phyloP scores from a whole-genome alignment of 345 rosid genomes.

The Eucalyptus pauciflora region DNA sequence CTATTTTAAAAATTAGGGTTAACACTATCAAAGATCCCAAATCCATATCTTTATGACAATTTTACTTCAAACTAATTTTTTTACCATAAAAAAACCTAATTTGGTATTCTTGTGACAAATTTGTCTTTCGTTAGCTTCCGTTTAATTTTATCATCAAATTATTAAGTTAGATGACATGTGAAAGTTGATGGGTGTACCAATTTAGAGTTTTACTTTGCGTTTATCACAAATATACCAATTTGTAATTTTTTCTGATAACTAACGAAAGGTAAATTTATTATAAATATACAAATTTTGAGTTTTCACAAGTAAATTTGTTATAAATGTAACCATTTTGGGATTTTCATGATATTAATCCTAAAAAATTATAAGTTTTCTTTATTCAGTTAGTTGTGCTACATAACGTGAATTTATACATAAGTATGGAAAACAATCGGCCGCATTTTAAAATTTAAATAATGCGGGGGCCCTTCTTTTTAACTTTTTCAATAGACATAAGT shows the following conservation, averaged over 20 bases:
- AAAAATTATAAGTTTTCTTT: not conserved
- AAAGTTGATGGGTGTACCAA: rapidly evolving
- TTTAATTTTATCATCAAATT: too few species aligned
- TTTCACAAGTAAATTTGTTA: too few species aligned
- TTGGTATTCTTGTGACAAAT: not conserved
- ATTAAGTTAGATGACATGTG: too few species aligned
- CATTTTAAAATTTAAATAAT: not conserved
- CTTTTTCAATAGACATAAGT: not conserved
- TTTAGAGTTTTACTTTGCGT: too few species aligned
- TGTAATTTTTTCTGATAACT: too few species aligned
- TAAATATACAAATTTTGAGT: not conserved
- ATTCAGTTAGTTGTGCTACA: not conserved
- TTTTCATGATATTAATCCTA: not conserved
- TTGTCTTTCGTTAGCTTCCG: rapidly evolving
- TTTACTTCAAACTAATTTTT: too few species aligned
- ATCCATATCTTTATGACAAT: too few species aligned
- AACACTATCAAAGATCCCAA: too few species aligned
- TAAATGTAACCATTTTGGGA: rapidly evolving
- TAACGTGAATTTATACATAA: not conserved
- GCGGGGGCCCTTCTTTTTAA: not conserved
- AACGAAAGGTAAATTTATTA: too few species aligned
- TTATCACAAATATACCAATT: too few species aligned
- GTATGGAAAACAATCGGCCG: not conserved
- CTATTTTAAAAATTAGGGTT: too few species aligned
- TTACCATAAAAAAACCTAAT: too few species aligned